phyloP scores from a whole-genome alignment of 1,139 yeast genomes.

The Petasospora rhodanensis region DNA sequence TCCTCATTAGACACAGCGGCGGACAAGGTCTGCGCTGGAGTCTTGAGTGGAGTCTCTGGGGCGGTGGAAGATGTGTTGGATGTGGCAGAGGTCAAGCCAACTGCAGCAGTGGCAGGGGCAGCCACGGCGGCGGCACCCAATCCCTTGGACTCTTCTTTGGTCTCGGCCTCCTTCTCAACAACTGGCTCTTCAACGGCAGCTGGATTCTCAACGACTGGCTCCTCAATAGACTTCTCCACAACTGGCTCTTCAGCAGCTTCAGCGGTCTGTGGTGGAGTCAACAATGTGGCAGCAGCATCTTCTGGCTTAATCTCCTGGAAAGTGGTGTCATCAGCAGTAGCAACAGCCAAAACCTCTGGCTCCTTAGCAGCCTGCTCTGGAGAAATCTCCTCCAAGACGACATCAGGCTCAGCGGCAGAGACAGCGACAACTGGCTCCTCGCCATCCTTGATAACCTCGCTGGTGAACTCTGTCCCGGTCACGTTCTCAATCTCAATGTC shows the following conservation, averaged over 20 bases:
- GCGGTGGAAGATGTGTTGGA: too few species aligned
- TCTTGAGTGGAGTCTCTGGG: constrained; percentile 2
- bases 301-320: constrained; percentile 11
- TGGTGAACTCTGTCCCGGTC: constrained; percentile 15
- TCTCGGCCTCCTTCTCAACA: too few species aligned
- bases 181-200: too few species aligned
- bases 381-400: constrained; percentile 17
- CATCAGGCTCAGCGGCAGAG: constrained; percentile 11
- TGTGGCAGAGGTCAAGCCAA: too few species aligned
- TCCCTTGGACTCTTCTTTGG: too few species aligned
- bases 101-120: too few species aligned
- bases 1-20: constrained; percentile 4
- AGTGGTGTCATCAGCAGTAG: constrained; percentile 11
- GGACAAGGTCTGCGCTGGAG: background rate
- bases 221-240: background rate
- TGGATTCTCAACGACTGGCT: constrained; percentile 1
- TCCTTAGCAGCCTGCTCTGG: constrained; percentile 17
- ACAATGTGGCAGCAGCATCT: constrained; percentile 7
- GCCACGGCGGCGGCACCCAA: too few species aligned
- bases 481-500: constrained; percentile 12
- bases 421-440: constrained; percentile 13
- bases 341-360: constrained; percentile 22
- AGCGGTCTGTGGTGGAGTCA: constrained; percentile 23
- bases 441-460: constrained; percentile 12
- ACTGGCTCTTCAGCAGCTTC: constrained; percentile 1